Percentiles rank a stretch among this genome's conserved stretches.
These are phyloP conservation scores for Pseudophaeomoniella oleicola DNA, from an alignment of 2,329 filamentous ascomycete genomes.

Conservation along the genomic window DNA sequence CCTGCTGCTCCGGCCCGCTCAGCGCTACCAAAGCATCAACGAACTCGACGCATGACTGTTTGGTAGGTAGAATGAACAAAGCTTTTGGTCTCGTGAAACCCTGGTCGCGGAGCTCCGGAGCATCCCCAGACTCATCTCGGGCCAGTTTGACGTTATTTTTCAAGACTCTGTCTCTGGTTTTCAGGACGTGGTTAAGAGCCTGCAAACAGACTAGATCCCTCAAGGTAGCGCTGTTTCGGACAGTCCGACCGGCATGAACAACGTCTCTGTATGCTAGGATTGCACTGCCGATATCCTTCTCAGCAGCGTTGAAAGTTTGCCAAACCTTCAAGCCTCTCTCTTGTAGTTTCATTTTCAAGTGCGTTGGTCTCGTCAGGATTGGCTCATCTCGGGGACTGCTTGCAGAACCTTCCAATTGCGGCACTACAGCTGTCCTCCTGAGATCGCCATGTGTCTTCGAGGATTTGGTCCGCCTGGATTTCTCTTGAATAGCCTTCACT, in stretches of 20 bases:
- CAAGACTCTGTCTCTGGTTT: conserved; percentile 78
- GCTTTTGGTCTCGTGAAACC: conserved; percentile 93
- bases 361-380: not conserved
- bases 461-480: conserved; percentile 29
- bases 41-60: conserved; percentile 68
- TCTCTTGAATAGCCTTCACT: conserved; percentile 29
- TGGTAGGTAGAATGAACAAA: conserved; percentile 76
- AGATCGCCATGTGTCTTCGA: conserved; percentile 20
- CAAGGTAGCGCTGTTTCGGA: conserved; percentile 52
- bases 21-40: conserved; percentile 63
- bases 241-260: conserved; percentile 57
- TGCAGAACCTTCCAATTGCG: not conserved
- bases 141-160: conserved; percentile 78
- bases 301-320: conserved; percentile 43
- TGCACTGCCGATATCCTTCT: conserved; percentile 52
- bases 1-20: conserved; percentile 75
- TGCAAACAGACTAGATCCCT: conserved; percentile 67
- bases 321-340: conserved; percentile 26
- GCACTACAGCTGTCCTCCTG: conserved; percentile 3
- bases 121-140: conserved; percentile 48
- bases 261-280: conserved; percentile 76
- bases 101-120: conserved; percentile 68
- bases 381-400: not conserved
- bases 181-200: conserved; percentile 81
- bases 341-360: not conserved